phyloP scores from a whole-genome alignment of 352 stramenopile genomes.

The Thraustotheca clavata region DNA sequence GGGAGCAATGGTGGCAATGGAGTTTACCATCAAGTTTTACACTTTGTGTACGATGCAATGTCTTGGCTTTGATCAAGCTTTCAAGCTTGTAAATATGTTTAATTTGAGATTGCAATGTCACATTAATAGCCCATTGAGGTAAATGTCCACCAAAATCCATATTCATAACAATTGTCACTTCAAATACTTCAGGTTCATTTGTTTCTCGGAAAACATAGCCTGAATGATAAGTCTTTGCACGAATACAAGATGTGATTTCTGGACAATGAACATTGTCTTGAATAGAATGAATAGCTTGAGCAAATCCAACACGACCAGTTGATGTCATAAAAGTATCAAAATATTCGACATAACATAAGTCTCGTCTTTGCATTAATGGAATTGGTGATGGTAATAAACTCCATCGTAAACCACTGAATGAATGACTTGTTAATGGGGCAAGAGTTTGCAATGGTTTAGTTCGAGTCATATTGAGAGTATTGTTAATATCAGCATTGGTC shows the following conservation, averaged over 20 bases:
- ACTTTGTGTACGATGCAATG: background rate
- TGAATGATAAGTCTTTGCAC: background rate
- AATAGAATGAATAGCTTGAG: background rate
- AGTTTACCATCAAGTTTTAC: background rate
- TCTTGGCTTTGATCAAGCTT: background rate
- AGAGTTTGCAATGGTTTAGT: background rate
- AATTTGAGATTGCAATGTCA: background rate
- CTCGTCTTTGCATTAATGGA: background rate
- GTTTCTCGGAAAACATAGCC: background rate
- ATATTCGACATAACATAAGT: background rate
- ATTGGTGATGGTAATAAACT: background rate
- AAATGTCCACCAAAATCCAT: slow-evolving; percentile 1
- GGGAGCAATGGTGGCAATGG: background rate
- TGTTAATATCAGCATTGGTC: background rate
- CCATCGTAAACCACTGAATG: background rate
- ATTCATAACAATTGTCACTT: background rate
- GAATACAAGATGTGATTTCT: background rate
- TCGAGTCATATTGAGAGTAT: background rate
- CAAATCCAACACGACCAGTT: background rate
- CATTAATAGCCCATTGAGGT: background rate
- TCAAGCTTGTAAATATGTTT: slow-evolving; percentile 5
- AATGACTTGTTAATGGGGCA: background rate
- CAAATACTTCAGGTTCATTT: background rate
- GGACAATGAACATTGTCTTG: background rate
- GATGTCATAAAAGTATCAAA: background rate